Conservation (phyloP, 2,329 filamentous ascomycete species). For the Fusarium sacchari region DNA sequence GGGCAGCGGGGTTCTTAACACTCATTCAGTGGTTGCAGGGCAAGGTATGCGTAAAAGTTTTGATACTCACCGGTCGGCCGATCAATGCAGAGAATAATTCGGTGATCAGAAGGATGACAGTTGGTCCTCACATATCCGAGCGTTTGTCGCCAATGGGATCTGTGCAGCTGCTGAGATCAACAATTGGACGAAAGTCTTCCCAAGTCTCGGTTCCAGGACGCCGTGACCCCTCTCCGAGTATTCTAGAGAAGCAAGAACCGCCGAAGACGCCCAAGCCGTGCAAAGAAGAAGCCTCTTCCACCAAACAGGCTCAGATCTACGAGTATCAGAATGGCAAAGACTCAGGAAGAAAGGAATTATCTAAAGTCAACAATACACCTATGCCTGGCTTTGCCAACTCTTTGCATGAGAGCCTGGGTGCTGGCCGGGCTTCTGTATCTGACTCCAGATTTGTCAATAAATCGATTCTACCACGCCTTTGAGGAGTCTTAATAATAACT, state of each 20-base stretch:
- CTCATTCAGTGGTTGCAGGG: neutral
- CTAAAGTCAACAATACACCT: accelerated
- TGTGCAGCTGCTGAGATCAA: accelerated
- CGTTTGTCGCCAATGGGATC: accelerated
- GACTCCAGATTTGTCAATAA: neutral
- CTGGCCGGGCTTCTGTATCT: neutral
- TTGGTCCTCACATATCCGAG: accelerated
- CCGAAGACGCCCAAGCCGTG: no score
- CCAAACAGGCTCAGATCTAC: no score
- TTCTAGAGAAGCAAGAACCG: accelerated
- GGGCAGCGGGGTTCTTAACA: neutral
- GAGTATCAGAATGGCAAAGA: no score
- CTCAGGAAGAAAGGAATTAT: no score
- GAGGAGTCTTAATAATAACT: neutral
- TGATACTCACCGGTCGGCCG: neutral
- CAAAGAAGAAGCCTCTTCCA: accelerated
- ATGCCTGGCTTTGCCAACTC: accelerated
- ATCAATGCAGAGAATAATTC: neutral
- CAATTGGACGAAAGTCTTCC: neutral
- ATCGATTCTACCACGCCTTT: accelerated
- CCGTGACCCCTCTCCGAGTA: accelerated
- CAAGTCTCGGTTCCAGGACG: accelerated
- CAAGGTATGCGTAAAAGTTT: neutral
- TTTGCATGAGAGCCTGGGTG: neutral
- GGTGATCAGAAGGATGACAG: accelerated